phyloP scores from a whole-genome alignment of 257 asterid genomes.

The Solanum arcanum region DNA sequence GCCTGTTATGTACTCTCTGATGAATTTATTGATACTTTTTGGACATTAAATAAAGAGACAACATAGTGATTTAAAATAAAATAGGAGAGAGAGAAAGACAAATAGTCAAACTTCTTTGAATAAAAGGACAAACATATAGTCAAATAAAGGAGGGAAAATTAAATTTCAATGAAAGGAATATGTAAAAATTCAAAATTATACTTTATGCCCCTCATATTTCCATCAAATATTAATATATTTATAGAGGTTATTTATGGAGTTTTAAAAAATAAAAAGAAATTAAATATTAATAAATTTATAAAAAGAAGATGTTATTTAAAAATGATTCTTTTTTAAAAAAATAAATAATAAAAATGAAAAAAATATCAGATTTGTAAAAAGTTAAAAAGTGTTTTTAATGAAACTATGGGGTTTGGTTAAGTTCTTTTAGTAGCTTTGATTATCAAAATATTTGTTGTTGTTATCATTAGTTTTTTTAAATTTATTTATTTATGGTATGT shows the following conservation, averaged over 20 bases:
- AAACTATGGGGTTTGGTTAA: too few species aligned
- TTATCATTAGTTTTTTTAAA: too few species aligned
- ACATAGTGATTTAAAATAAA: background rate
- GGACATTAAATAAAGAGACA: background rate
- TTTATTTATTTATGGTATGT: too few species aligned
- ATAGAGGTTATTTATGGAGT: background rate
- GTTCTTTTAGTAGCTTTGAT: too few species aligned
- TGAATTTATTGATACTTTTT: constrained; percentile 17
- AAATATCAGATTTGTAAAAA: too few species aligned
- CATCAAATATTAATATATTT: background rate
- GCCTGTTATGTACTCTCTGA: background rate
- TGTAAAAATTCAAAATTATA: background rate
- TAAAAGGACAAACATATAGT: background rate
- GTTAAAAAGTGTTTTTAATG: too few species aligned
- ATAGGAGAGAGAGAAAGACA: background rate
- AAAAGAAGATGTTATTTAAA: too few species aligned
- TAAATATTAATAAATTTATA: too few species aligned
- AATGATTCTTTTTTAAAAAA: too few species aligned
- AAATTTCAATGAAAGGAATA: background rate
- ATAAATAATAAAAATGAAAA: too few species aligned
- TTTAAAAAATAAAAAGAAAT: too few species aligned
- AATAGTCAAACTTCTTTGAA: constrained; percentile 2
- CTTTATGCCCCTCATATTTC: background rate
- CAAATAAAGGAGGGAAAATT: background rate
- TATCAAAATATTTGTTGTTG: too few species aligned